Conservation (phyloP, 371 early-diverging fungal genomes). For the Mucor mucedo region DNA sequence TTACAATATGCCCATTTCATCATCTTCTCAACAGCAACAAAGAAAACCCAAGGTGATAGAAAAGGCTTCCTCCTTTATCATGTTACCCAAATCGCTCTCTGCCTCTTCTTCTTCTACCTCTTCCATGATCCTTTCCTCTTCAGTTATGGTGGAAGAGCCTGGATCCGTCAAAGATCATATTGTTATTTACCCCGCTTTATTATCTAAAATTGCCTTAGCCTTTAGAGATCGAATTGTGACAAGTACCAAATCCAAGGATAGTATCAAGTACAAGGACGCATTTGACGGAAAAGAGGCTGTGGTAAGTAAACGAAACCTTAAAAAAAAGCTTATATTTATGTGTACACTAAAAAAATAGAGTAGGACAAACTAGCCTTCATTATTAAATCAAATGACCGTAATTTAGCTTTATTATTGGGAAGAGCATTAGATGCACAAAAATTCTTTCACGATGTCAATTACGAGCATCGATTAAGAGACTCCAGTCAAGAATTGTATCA, state of each 20-base stretch:
- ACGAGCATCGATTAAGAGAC: constrained; percentile 84
- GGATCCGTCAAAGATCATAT: constrained; percentile 22
- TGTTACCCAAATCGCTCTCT: constrained; percentile 16
- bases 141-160: constrained; percentile 23
- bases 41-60: constrained; percentile 6
- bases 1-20: constrained; percentile 38
- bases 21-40: constrained; percentile 5
- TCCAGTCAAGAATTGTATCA: constrained; percentile 78
- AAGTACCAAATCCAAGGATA: constrained; percentile 72
- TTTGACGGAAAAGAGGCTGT: constrained; percentile 88
- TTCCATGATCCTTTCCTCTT: constrained; percentile 11
- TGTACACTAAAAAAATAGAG: not conserved
- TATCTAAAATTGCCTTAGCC: constrained; percentile 79
- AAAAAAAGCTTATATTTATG: not conserved
- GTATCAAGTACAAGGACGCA: constrained; percentile 78
- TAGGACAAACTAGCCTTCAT: constrained; percentile 76
- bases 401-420: constrained; percentile 82
- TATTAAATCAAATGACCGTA: constrained; percentile 84
- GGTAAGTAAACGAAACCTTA: constrained; percentile 46
- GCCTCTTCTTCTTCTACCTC: constrained; percentile 23
- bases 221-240: constrained; percentile 62
- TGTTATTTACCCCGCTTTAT: constrained; percentile 79
- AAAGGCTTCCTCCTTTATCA: constrained; percentile 10
- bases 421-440: constrained; percentile 88
- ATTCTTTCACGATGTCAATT: constrained; percentile 90